These are phyloP conservation scores for Tephrocybe sp. DNA, from an alignment of 768 basidiomycete species.

Conservation along the genomic window DNA sequence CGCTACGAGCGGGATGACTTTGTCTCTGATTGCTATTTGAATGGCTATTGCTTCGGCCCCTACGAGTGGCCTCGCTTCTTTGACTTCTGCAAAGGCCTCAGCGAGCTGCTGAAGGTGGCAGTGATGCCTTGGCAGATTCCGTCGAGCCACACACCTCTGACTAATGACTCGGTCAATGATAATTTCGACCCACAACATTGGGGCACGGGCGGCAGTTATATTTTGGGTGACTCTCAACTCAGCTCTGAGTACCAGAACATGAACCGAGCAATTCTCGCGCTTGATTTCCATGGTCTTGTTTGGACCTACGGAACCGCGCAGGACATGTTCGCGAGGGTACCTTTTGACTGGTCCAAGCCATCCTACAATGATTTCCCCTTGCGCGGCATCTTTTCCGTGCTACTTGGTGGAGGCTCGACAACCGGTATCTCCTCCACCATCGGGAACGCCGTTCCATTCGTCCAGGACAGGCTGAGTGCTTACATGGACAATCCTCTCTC, in stretches of 20 bases:
- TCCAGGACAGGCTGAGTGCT: neutral
- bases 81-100: neutral
- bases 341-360: neutral
- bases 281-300: neutral
- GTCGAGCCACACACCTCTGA: neutral
- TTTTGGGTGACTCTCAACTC: neutral
- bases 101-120: neutral
- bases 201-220: neutral
- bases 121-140: neutral
- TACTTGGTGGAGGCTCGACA: neutral
- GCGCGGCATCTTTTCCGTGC: neutral
- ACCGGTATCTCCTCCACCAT: neutral
- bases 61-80: neutral
- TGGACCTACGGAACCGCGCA: neutral
- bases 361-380: neutral
- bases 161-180: neutral
- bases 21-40: neutral
- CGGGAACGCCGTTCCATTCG: neutral
- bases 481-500: neutral
- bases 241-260: neutral
- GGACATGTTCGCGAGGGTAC: neutral
- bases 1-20: neutral
- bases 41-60: neutral
- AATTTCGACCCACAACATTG: neutral
- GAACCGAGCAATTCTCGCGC: neutral